Base-by-base conservation (phyloP, 768 basidiomycete genomes). In the Naganishia onofrii region DNA sequence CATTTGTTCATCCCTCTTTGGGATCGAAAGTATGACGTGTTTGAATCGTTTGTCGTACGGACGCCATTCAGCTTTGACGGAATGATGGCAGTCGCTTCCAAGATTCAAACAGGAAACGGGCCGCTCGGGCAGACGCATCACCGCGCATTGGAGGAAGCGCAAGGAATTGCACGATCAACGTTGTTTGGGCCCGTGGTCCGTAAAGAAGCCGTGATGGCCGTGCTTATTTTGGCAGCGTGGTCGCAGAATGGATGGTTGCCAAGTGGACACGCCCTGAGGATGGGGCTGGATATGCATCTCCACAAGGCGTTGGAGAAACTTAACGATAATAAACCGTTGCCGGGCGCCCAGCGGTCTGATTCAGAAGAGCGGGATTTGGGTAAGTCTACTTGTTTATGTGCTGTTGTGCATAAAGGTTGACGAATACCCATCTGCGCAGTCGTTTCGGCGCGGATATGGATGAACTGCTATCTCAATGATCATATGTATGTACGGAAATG, bases 31-130 rank as follows among this genome's bases (percentile, higher is more conserved):
- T 95, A 93, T 82, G 94, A 97, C 84, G 92, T 91, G 19, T 94
- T 91, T 83, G 93, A 95, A 79, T 88, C 88, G 74, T 85, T 94
- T 75, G 89, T 89, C 84, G 92, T 92, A 80, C 88, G 94, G 74
- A 91, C 90, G 6, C 94, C 94, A 5, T 97, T 93, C 90, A 93
- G 92, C 66, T 93, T 93, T 80, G 91, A 95, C 81, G 89, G 92
- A 70, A 89, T 97, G 76, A 85, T 97, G 63, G 92, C 93, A 54
- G 88, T 96, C 58, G 93, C 93, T 58, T 88, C 89, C 67, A 94
- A 93, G 82, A 92, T 97, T 76, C 86, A 91, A 77, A 90, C 90
- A 73, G 93, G 93, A 28, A 92, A 89, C 76, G 70, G 76, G 36
- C 90, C 90, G 34, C 87, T 92, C 52, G 88, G 87, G 71, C 85